Base-by-base conservation (phyloP, 75 land plant species). In the Selaginella tamariscina region DNA sequence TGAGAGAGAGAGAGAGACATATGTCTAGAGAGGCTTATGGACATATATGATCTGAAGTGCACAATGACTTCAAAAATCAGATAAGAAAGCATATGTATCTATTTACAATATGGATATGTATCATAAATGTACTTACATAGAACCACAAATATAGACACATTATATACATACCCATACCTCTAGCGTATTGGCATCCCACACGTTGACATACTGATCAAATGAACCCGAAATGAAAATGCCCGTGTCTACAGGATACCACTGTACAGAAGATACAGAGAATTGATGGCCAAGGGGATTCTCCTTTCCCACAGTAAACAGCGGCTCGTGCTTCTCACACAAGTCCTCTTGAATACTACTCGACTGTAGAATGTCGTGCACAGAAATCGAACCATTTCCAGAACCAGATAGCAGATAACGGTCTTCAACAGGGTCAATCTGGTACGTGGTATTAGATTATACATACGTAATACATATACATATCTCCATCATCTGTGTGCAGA, bases 231-330 rank as follows among this genome's bases (percentile, higher is more conserved):
- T 70, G 32, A 93, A 93, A 54, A 93, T 77, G 0, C 98, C 95
- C 0, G 98, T 93, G 70, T 93, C 95, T 15, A 93, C 69, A 20
- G 95, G 98, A 75, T 93, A 93, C 98, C 98, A 93, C 27, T 81
- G 78, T 21, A 83, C 98, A 30, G 86, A 84, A 11, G 98, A 86
- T 20, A 93, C 72, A 27, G 86, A 81, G 72, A 78, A 89, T 57
- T 79, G 69, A 64, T 93, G 95, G 49, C 86, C 98, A 54, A 65
- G 33, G 1, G 77, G 73, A 68, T 78, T 80, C n/a, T 75, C 71
- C 77, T 86, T 93, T 66, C 84, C 89, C 59, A 93, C 74, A n/a
- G 68, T 66, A 73, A 89, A 82, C 1, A 89, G 59, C 8, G 75
- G 65, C 65, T 74, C 80, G 78, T 93, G 96, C 65, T 79, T 84